Percentiles rank a stretch among this genome's conserved stretches.
phyloP scores from a whole-genome alignment of 2,329 filamentous ascomycete genomes.

The Pseudocercospora crystallina region DNA sequence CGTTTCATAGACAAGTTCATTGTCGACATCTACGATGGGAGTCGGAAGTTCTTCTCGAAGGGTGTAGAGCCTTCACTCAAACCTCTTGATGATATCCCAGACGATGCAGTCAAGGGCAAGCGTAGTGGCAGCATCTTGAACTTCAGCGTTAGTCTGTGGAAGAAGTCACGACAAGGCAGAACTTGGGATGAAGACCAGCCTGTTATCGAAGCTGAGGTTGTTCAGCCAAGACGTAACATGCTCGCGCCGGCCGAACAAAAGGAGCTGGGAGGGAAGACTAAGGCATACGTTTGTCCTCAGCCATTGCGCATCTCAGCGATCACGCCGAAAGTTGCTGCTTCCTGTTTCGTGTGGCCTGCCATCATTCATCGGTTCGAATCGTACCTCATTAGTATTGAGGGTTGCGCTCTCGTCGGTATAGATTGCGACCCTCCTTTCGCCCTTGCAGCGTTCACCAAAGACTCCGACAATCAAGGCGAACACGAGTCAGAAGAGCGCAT shows the following conservation, averaged over 20 bases:
- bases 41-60: slow-evolving; percentile 57
- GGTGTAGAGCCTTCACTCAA: slow-evolving; percentile 53
- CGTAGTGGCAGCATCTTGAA: slow-evolving; percentile 62
- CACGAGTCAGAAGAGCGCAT: slow-evolving; percentile 61
- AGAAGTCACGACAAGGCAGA: slow-evolving; percentile 53
- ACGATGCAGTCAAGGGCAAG: slow-evolving; percentile 49
- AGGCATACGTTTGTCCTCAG: slow-evolving; percentile 68
- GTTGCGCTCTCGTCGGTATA: slow-evolving; percentile 65
- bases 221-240: slow-evolving; percentile 78
- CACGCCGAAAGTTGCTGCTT: slow-evolving; percentile 66
- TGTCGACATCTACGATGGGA: slow-evolving; percentile 58
- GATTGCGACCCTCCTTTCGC: slow-evolving; percentile 67
- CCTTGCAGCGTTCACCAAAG: slow-evolving; percentile 88
- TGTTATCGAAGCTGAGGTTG: slow-evolving; percentile 72
- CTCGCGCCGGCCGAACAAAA: slow-evolving; percentile 66
- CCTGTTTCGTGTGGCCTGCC: slow-evolving; percentile 75
- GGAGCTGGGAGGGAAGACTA: slow-evolving; percentile 50
- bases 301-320: slow-evolving; percentile 74
- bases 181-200: slow-evolving; percentile 70
- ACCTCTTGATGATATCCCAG: slow-evolving; percentile 65
- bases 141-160: slow-evolving; percentile 77
- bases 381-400: slow-evolving; percentile 76
- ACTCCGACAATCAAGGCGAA: slow-evolving; percentile 80
- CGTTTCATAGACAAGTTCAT: slow-evolving; percentile 53
- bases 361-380: slow-evolving; percentile 83